Base-by-base conservation (phyloP, 2,329 filamentous ascomycete genomes). In the Epicoccum nigrum region DNA sequence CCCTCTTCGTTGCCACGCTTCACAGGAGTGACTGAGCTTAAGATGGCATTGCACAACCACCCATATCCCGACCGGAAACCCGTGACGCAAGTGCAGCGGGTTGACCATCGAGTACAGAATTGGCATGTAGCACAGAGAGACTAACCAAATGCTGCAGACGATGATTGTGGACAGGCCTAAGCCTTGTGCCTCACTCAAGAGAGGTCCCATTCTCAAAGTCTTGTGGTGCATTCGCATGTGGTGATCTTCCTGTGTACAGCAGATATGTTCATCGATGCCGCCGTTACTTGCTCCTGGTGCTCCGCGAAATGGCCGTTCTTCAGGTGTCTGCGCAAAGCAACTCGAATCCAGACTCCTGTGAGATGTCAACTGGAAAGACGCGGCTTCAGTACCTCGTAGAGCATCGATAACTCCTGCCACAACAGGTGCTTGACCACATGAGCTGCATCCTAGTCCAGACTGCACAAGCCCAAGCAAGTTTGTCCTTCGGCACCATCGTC, bases 101-200 rank as follows among this genome's bases (percentile, higher is more conserved):
- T 13, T 19, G 4, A 11, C 7, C 43, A 46, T 32, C 38, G 17
- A 44, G 13, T 16, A 12, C 38, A 32, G 31, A 43, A 39, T 16
- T 13, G 38, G 38, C 20, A 28, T 39, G 27, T 7, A 43, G 12
- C 27, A 21, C 33, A 16, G 28, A 31, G 32, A 54, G 51, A 34
- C 40, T 45, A 55, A 47, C 50, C 51, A 43, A 47, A 45, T 37
- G 41, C 45, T 56, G 54, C 57, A 55, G 47, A 35, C 54, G 41
- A 55, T 55, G 33, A 57, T 39, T 47, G 63, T 62, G 55, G 71
- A 74, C 70, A 74, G 70, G 71, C 57, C 72, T 64, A 71, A 58
- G 62, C 72, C 70, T 74, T 74, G 71, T 73, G 62, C 65, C 70
- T 72, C 71, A 71, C 70, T 69, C 68, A 63, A 54, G 68, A 70